Evolutionary conservation across 2,329 filamentous ascomycete genomes (phyloP).

Genomic region (Exophiala phaeomuriformis): DNA sequence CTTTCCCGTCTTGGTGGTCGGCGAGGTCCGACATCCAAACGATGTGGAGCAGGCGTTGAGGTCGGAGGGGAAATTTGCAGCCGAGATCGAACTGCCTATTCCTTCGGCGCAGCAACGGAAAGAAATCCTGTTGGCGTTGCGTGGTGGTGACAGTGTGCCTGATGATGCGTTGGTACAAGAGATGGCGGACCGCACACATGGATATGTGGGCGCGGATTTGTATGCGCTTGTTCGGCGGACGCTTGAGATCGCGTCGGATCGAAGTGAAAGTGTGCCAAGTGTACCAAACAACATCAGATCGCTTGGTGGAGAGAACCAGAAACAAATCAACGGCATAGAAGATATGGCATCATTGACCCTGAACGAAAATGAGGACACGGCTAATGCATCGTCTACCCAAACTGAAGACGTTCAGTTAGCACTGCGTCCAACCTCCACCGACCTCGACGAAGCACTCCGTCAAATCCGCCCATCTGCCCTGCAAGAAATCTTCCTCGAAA

Average conservation of each 20-base stretch:
- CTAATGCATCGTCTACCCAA: neutral
- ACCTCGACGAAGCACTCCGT: constrained; percentile 60
- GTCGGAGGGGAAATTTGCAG: constrained; percentile 56
- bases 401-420: neutral
- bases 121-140: constrained; percentile 63
- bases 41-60: constrained; percentile 65
- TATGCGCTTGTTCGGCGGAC: constrained; percentile 55
- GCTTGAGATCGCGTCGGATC: constrained; percentile 15
- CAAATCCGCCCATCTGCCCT: constrained; percentile 75
- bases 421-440: constrained; percentile 35
- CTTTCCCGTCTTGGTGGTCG: constrained; percentile 63
- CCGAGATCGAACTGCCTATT: constrained; percentile 66
- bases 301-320: too few relatives aligned
- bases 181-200: constrained; percentile 71
- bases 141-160: constrained; percentile 42
- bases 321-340: too few relatives aligned
- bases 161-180: constrained; percentile 49
- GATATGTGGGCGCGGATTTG: constrained; percentile 75
- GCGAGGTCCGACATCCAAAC: constrained; percentile 63
- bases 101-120: constrained; percentile 64
- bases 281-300: too few relatives aligned
- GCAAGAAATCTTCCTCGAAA: constrained; percentile 81
- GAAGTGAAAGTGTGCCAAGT: neutral
- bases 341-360: too few relatives aligned
- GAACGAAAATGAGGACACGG: neutral